Evolutionary conservation across 176 grass and related monocot species (phyloP), one percentile per base, ranked within the genome.

Genomic region (Eleusine coracana): DNA sequence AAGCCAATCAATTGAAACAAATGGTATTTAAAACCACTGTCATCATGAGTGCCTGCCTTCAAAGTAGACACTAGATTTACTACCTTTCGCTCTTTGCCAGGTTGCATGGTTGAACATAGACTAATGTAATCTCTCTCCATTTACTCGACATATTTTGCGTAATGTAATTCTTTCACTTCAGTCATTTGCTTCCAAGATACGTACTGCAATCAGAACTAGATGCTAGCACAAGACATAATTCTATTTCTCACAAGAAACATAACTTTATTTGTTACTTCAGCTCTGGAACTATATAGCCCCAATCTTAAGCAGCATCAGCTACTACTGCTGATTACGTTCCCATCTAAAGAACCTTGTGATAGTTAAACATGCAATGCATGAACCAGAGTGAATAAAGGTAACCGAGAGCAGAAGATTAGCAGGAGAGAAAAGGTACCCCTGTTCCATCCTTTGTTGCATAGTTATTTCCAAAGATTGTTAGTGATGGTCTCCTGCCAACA

Each of bases 371-470:
- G 42, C 79, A 62, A 51, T 49, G 63, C 48, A 45, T 44, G n/a
- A 10, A 81, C 10, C 62, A 73, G 72, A 59, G 66, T 48, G 21
- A 52, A 39, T 73, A 56, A 55, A 79, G 23, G 3, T 31, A 54
- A 80, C 59, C 61, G 48, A 83, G 46, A 56, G 65, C 67, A 71
- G n/a, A 51, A 83, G 38, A 49, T 50, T 77, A 71, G 28, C 49
- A 83, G n/a, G 44, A 45, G 27, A 74, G 65, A 55, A 80, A 60
- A 51, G 28, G 50, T 98, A 98, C 96, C 88, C 96, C 96, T 39
- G 96, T 98, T 50, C 96, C 96, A 82, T 98, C 96, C 74, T 93
- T 91, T 10, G 96, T 98, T 60, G 89, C 90, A 70, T 98, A 98
- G 51, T 95, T 86, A 78, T 90, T 95, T 86, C 96, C 96, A 88